Evolutionary conservation across 1,139 yeast species (phyloP).

Genomic region (Diutina scorzettiae): DNA sequence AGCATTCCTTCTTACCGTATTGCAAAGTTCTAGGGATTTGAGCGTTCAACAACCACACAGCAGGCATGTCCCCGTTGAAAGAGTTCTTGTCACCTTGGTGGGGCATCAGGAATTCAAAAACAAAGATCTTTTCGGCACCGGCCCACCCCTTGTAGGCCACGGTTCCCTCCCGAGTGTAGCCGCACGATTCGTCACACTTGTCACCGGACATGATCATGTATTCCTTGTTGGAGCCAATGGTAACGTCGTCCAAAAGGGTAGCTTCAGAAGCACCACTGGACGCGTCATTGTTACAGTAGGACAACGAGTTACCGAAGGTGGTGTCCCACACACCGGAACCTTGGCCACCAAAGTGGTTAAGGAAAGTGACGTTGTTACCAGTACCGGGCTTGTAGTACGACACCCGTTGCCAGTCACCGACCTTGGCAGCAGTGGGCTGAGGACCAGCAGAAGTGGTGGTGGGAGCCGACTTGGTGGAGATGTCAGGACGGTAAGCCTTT

Average conservation of each 20-base stretch:
- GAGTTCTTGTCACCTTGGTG: constrained; percentile 12
- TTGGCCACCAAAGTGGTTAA: constrained; percentile 18
- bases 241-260: constrained; percentile 38
- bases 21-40: constrained; percentile 90
- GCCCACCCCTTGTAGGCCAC: constrained; percentile 6
- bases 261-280: constrained; percentile 27
- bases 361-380: constrained; percentile 15
- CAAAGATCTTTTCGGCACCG: constrained; percentile 3
- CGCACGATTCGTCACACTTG: constrained; percentile 23
- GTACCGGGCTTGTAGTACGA: constrained; percentile 18
- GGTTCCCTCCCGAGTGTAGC: constrained; percentile 3
- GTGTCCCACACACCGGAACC: constrained; percentile 19
- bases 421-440: constrained; percentile 9
- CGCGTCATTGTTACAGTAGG: constrained; percentile 27
- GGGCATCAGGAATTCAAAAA: constrained; percentile 5
- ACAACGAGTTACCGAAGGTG: constrained; percentile 17
- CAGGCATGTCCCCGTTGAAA: constrained; percentile 64
- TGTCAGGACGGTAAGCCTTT: constrained; percentile 5
- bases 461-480: constrained; percentile 6
- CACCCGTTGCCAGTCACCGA: constrained; percentile 16
- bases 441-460: constrained; percentile 6
- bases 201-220: constrained; percentile 47
- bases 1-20: constrained; percentile 70
- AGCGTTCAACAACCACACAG: constrained; percentile 90
- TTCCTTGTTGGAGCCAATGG: constrained; percentile 47